Conservation (phyloP, 768 basidiomycete genomes). For the Grammothele lineata region DNA sequence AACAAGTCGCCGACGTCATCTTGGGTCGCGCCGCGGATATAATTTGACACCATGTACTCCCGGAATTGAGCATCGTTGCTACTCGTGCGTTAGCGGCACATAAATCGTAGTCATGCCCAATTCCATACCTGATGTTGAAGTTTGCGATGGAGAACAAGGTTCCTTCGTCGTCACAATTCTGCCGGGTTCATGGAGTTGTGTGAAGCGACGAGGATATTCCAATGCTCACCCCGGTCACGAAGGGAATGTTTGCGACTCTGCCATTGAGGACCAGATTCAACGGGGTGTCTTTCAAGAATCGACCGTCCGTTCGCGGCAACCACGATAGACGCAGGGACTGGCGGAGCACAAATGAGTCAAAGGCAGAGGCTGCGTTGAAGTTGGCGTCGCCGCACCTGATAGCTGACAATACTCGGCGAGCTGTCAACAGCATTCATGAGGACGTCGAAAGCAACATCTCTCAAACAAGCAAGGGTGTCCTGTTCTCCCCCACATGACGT, state of each 20-base stretch:
- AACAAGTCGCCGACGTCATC: not conserved
- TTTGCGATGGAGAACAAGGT: constrained; percentile 7
- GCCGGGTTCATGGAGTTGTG: not conserved
- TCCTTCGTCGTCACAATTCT: constrained; percentile 22
- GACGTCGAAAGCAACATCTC: constrained; percentile 28
- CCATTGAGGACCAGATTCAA: constrained; percentile 7
- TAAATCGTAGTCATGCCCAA: no score
- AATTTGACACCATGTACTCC: not conserved
- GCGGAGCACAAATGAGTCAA: not conserved
- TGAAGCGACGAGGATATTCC: not conserved
- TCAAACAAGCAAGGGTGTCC: constrained; percentile 40
- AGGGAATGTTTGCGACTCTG: constrained; percentile 17
- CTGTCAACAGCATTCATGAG: constrained; percentile 31
- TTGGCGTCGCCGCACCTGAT: constrained; percentile 18
- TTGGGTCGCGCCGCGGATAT: not conserved
- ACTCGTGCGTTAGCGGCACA: no score
- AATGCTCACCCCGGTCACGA: constrained; percentile 14
- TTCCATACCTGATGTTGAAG: not conserved
- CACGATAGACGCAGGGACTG: constrained; percentile 18
- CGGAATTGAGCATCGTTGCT: not conserved
- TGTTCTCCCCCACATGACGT: constrained; percentile 30
- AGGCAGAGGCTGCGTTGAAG: not conserved
- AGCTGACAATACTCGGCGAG: constrained; percentile 25
- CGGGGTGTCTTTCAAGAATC: constrained; percentile 19
- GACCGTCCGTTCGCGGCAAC: constrained; percentile 23